Conservation (phyloP, 805 yeast species). For the Diddensiella caesifluorescens region DNA sequence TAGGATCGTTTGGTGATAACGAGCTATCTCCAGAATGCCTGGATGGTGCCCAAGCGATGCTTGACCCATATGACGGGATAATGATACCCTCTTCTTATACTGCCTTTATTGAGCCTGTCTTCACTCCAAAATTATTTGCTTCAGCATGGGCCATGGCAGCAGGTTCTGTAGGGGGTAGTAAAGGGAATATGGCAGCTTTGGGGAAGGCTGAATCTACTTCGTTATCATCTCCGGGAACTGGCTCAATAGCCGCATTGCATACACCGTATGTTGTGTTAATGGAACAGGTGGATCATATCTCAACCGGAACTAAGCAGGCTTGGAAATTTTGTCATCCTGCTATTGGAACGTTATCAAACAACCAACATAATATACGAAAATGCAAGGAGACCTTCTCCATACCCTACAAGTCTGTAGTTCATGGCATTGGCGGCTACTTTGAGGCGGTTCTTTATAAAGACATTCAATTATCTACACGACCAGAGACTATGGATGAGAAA, state of each 20-base stretch:
- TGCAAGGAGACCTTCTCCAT: constrained; percentile 40
- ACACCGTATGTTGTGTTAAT: constrained; percentile 44
- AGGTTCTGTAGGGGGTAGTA: constrained; percentile 2
- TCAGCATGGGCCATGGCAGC: constrained; percentile 18
- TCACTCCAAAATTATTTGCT: constrained; percentile 47
- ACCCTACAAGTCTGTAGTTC: constrained; percentile 49
- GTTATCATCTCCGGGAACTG: constrained; percentile 5
- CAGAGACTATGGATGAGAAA: constrained; percentile 31
- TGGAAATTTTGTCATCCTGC: constrained; percentile 63
- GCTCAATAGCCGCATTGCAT: constrained; percentile 21
- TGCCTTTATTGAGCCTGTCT: constrained; percentile 61
- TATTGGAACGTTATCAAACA: constrained; percentile 8
- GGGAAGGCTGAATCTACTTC: background rate
- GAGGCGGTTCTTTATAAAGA: constrained; percentile 62
- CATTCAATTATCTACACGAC: constrained; percentile 47
- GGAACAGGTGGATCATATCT: constrained; percentile 39
- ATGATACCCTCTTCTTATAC: constrained; percentile 60
- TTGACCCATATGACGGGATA: constrained; percentile 42
- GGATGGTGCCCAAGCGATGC: constrained; percentile 36
- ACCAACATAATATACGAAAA: constrained; percentile 22
- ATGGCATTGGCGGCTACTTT: constrained; percentile 75
- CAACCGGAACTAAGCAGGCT: constrained; percentile 43
- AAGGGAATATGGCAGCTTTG: constrained; percentile 5
- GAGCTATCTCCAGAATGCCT: constrained; percentile 84
- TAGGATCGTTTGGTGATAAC: constrained; percentile 92